phyloP scores from a whole-genome alignment of 441 rosid species.

The Viola pubescens region DNA sequence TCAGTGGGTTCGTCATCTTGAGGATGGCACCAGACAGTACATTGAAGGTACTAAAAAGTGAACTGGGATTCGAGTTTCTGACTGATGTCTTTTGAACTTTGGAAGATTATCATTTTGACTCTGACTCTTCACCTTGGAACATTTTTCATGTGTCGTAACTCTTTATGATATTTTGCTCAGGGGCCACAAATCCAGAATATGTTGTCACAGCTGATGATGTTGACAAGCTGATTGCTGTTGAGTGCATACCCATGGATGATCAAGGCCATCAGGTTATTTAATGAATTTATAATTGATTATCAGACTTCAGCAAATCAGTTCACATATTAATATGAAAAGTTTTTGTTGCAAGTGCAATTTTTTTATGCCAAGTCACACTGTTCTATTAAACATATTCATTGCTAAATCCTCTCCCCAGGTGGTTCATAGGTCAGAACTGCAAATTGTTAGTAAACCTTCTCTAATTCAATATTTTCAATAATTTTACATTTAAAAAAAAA shows the following conservation, averaged over 20 bases:
- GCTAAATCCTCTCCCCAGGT: no score
- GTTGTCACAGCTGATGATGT: slow-evolving; percentile 98
- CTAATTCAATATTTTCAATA: no score
- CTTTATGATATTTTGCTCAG: slow-evolving; percentile 23
- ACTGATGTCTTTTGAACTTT: slow-evolving; percentile 6
- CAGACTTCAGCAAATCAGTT: no score
- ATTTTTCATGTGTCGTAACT: no score
- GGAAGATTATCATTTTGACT: background rate
- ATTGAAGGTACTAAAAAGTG: slow-evolving; percentile 61
- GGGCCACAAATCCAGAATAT: slow-evolving; percentile 97
- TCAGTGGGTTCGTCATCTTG: slow-evolving; percentile 99
- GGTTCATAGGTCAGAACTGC: no score
- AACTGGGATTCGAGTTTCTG: background rate
- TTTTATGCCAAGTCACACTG: no score
- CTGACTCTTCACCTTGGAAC: no score
- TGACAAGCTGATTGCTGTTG: slow-evolving; percentile 90
- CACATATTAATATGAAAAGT: no score
- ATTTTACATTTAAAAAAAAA: no score
- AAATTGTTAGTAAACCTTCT: no score
- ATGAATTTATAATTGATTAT: background rate
- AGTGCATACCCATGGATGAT: slow-evolving; percentile 99
- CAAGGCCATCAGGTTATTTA: slow-evolving; percentile 77
- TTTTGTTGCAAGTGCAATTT: no score
- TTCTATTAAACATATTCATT: no score
- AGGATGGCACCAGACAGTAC: slow-evolving; percentile 89